Evolutionary conservation across 805 yeast species (phyloP).

Genomic region (Saccharomycopsis sp.): DNA sequence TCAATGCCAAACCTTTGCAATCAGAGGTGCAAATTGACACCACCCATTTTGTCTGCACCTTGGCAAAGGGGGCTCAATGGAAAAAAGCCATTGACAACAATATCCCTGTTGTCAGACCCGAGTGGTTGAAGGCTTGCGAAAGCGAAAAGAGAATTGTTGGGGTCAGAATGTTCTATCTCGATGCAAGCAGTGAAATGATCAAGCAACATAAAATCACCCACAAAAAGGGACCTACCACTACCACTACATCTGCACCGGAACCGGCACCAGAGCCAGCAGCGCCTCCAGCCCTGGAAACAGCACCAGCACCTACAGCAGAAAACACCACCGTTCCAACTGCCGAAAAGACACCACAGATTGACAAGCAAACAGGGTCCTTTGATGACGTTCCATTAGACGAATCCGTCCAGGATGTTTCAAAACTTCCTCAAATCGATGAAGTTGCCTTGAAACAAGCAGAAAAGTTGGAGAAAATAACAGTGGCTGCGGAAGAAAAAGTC

Average conservation of each 20-base stretch:
- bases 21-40: conserved; percentile 75
- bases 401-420: conserved; percentile 1
- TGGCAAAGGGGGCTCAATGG: conserved; percentile 63
- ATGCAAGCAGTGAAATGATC: conserved; percentile 14
- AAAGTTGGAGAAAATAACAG: conserved; percentile 4
- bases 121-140: conserved; percentile 95
- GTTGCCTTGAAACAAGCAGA: conserved; percentile 2
- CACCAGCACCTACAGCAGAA: background rate
- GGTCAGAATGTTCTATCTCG: conserved; percentile 68
- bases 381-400: conserved; percentile 18
- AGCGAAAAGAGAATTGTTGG: conserved; percentile 89
- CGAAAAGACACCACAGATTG: too few relatives aligned
- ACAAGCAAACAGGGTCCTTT: conserved; percentile 6
- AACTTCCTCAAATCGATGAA: conserved; percentile 2
- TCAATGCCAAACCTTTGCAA: conserved; percentile 80
- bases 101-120: conserved; percentile 91
- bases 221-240: background rate
- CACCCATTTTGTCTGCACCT: conserved; percentile 82
- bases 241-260: too few relatives aligned
- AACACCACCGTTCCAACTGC: background rate
- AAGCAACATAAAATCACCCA: conserved; percentile 11
- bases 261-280: conserved; percentile 13
- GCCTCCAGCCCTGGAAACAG: conserved; percentile 10
- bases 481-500: conserved; percentile 3
- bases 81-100: conserved; percentile 74